Evolutionary conservation across 208 protist species (phyloP).

Genomic region (Wallacemonas sp.): DNA sequence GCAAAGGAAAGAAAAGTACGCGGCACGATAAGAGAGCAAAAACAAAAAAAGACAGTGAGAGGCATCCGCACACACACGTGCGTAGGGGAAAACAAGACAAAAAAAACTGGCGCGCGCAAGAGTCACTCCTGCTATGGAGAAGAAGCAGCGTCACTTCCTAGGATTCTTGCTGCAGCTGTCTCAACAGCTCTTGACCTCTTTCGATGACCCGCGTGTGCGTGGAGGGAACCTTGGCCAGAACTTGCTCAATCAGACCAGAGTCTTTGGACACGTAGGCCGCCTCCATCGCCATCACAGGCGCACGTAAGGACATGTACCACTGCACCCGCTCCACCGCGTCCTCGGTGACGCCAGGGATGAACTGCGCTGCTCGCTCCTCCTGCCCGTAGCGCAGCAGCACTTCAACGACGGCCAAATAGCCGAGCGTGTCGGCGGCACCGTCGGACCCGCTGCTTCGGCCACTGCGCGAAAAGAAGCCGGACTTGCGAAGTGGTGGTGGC

Average conservation of each 20-base stretch:
- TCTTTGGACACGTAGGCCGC: constrained; percentile 40
- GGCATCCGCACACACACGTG: no score
- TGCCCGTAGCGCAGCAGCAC: constrained; percentile 29
- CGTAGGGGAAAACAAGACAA: not conserved
- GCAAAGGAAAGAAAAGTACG: no score
- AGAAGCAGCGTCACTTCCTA: no score
- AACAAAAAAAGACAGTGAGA: no score
- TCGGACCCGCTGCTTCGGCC: not conserved
- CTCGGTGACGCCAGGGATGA: constrained; percentile 37
- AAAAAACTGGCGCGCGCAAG: no score
- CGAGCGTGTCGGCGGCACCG: constrained; percentile 16
- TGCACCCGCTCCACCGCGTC: constrained; percentile 40
- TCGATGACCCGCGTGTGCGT: constrained; percentile 6
- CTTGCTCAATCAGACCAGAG: constrained; percentile 39
- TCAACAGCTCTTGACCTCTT: not conserved
- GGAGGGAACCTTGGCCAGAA: constrained; percentile 37
- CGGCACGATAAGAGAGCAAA: no score
- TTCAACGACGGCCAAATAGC: constrained; percentile 41
- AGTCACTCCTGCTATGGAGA: no score
- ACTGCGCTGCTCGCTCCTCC: constrained; percentile 35
- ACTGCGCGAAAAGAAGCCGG: constrained; percentile 26
- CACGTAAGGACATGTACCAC: constrained; percentile 46
- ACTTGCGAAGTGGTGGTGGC: constrained; percentile 26
- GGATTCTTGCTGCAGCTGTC: not conserved
- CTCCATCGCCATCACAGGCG: constrained; percentile 47